Conservation (phyloP, 495 filamentous ascomycete species). For the Geopyxis carbonaria region DNA sequence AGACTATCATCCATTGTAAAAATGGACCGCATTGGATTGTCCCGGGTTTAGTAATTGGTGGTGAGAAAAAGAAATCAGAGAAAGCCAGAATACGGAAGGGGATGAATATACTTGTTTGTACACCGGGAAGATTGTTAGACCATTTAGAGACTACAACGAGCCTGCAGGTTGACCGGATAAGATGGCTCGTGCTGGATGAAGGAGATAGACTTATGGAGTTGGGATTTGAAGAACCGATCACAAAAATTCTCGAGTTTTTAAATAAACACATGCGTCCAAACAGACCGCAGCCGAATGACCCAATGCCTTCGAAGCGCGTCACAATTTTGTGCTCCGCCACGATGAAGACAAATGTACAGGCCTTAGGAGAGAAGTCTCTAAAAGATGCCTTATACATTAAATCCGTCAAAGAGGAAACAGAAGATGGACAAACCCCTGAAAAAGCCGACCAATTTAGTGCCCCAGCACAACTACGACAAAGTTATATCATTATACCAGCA, state of each 20-base stretch:
- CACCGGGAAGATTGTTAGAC: conserved; percentile 75
- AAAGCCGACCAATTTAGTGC: conserved; percentile 51
- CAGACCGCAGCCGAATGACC: conserved; percentile 18
- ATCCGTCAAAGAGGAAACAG: conserved; percentile 37
- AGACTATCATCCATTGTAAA: conserved; percentile 62
- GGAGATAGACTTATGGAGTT: conserved; percentile 93
- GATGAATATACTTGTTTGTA: conserved; percentile 86
- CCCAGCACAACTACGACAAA: conserved; percentile 81
- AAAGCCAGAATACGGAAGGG: conserved; percentile 86
- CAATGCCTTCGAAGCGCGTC: conserved; percentile 55
- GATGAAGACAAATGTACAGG: conserved; percentile 89
- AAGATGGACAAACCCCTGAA: conserved; percentile 27
- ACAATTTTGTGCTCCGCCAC: conserved; percentile 94
- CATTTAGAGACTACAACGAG: conserved; percentile 83
- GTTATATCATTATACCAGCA: conserved; percentile 67
- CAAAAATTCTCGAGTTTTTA: conserved; percentile 51
- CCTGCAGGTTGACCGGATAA: conserved; percentile 68
- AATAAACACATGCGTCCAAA: conserved; percentile 25
- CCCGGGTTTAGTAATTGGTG: conserved; percentile 77
- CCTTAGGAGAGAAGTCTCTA: conserved; percentile 79
- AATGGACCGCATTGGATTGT: conserved; percentile 61
- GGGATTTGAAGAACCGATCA: conserved; percentile 77
- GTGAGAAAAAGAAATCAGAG: conserved; percentile 93
- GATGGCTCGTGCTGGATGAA: conserved; percentile 90
- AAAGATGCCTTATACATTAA: conserved; percentile 83